Percentiles rank a stretch among this genome's conserved stretches.
These are phyloP conservation scores for Ensete ventricosum DNA, from an alignment of 176 grass and related monocot genomes.

Conservation along the genomic window DNA sequence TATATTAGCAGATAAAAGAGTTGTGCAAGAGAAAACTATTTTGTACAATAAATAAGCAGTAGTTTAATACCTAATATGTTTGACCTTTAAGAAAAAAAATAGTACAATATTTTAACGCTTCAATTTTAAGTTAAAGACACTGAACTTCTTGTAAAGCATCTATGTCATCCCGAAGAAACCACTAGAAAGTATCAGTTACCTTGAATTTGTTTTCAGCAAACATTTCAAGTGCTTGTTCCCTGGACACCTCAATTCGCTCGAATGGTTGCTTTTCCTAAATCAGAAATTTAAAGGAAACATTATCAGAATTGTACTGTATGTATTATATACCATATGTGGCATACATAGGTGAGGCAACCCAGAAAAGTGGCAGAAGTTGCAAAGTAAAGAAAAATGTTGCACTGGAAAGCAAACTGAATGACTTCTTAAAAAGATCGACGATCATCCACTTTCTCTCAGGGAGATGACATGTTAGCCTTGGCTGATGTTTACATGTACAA, in stretches of 20 bases:
- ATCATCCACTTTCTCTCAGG: not conserved
- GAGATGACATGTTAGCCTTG: not conserved
- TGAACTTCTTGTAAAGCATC: no score
- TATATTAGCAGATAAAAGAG: not conserved
- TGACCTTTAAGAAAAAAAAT: slow-evolving; percentile 6
- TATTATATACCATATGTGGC: no score
- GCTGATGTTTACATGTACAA: not conserved
- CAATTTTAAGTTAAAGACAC: not conserved
- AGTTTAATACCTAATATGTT: not conserved
- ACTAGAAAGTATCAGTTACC: slow-evolving; percentile 27
- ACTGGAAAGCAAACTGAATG: not conserved
- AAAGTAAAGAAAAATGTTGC: not conserved
- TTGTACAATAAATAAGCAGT: not conserved
- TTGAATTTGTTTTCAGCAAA: slow-evolving; percentile 97
- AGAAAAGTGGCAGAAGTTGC: no score
- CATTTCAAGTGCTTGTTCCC: slow-evolving; percentile 82
- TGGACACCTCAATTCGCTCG: slow-evolving; percentile 90
- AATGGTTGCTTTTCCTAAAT: slow-evolving; percentile 96
- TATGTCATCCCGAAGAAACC: not conserved
- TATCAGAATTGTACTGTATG: not conserved
- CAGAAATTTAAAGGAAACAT: slow-evolving; percentile 5
- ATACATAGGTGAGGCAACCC: no score
- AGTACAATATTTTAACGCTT: not conserved
- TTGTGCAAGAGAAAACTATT: not conserved
- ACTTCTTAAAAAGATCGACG: not conserved